Evolutionary conservation across 495 filamentous ascomycete species (phyloP).

Genomic region (Letharia columbiana): DNA sequence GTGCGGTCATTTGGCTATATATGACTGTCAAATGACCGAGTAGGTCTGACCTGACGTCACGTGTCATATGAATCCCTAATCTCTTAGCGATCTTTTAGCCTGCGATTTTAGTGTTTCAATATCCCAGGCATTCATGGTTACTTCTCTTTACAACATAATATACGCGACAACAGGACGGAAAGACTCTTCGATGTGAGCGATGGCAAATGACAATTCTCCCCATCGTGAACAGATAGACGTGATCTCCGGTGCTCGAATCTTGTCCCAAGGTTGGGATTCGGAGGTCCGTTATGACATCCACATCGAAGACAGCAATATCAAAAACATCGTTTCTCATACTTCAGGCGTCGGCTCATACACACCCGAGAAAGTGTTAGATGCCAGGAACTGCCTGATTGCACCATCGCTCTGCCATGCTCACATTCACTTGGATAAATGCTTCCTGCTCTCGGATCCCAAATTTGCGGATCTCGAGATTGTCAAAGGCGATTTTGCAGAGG

Average conservation of each 20-base stretch:
- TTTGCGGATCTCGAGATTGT: slow-evolving; percentile 52
- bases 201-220: background rate
- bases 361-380: slow-evolving; percentile 15
- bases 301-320: slow-evolving; percentile 1
- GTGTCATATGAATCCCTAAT: too few relatives aligned
- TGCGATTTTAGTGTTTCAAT: too few relatives aligned
- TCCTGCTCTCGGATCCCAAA: slow-evolving; percentile 48
- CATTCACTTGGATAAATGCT: slow-evolving; percentile 70
- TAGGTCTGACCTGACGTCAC: too few relatives aligned
- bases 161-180: background rate
- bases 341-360: background rate
- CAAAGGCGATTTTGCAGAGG: slow-evolving; percentile 57
- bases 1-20: too few relatives aligned
- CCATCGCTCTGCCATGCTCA: slow-evolving; percentile 66
- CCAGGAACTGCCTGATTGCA: slow-evolving; percentile 33
- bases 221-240: background rate
- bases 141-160: too few relatives aligned
- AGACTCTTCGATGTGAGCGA: background rate
- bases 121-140: too few relatives aligned
- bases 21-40: too few relatives aligned
- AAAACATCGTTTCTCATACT: slow-evolving; percentile 2
- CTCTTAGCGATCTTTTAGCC: too few relatives aligned
- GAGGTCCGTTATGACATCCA: slow-evolving; percentile 5
- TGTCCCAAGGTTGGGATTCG: background rate
- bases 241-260: slow-evolving; percentile 6